Evolutionary conservation across 805 yeast species (phyloP).

Genomic region (Soucietia sequanensis): DNA sequence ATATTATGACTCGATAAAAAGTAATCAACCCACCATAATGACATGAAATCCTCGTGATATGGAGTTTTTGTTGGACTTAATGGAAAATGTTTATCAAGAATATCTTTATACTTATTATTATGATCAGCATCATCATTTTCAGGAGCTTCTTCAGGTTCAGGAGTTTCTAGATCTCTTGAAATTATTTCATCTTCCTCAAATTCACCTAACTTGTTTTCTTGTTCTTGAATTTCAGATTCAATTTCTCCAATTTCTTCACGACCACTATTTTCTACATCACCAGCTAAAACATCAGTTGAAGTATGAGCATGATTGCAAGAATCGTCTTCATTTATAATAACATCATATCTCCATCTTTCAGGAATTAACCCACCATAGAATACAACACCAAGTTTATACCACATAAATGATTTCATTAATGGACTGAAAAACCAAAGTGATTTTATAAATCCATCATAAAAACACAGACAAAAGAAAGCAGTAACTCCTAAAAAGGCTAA

Average conservation of each 20-base stretch:
- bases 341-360: constrained; percentile 81
- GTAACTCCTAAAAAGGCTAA: constrained; percentile 74
- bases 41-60: constrained; percentile 39
- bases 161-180: background rate
- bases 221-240: constrained; percentile 24
- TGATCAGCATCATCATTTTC: constrained; percentile 9
- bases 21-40: constrained; percentile 86
- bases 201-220: constrained; percentile 1
- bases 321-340: constrained; percentile 47
- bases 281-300: constrained; percentile 30
- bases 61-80: constrained; percentile 31
- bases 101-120: constrained; percentile 22
- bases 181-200: background rate
- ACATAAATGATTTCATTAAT: constrained; percentile 62
- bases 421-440: constrained; percentile 64
- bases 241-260: constrained; percentile 36
- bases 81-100: constrained; percentile 39
- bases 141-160: constrained; percentile 4
- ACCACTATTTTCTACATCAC: constrained; percentile 36
- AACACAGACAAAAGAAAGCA: constrained; percentile 56
- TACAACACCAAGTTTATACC: constrained; percentile 80
- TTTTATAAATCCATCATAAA: constrained; percentile 52
- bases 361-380: constrained; percentile 88
- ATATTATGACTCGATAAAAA: constrained; percentile 77
- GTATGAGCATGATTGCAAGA: constrained; percentile 21